Base-by-base conservation (phyloP, 1,284 basidiomycete species). In the Stereum hirsutum region DNA sequence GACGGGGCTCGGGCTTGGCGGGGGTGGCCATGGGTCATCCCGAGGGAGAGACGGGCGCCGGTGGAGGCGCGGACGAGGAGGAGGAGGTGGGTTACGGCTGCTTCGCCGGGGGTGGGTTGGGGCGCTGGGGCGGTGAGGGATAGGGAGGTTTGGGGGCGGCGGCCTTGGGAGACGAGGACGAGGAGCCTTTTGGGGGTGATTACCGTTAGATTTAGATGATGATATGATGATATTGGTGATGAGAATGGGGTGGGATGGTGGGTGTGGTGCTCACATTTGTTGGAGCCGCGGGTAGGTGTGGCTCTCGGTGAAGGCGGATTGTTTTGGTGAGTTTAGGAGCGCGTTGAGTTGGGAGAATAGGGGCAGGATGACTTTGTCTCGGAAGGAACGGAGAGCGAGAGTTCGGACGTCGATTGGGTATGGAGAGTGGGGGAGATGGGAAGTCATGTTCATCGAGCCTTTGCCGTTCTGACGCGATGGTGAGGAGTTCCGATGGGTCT, bases 381-480 rank as follows among this genome's bases (percentile, higher is more conserved):
- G 76, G 59, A 94, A 94, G 4, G 81, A 78, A 30, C 79, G 74
- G 10, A 94, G 69, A 0, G 88, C 82, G 20, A 92, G 70, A 14
- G 78, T 78, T 28, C 90, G 80, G 20, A 93, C 82, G 52, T 94
- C 88, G 49, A 94, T 87, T 19, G 67, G 67, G 0, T 63, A 54
- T 4, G 52, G 61, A 54, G 50, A 45, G 14, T 52, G 42, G 35
- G 53, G 47, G 41, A 58, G 49, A 49, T 60, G 41, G 10, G 61
- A 55, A 27, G 54, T 39, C 31, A 49, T 56, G 6, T 65, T 60
- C 30, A 66, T 56, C 19, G 68, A 66, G 11, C 63, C 52, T 52
- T 75, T 75, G 33, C 62, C 59, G 28, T 61, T 64, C 56, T 75
- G 72, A 5, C 72, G 67, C 5, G 65, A 64, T 0, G 79, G 77